These are phyloP conservation scores for Heliamphora exappendiculata DNA, from an alignment of 148 eudicot genomes.

Conservation along the genomic window DNA sequence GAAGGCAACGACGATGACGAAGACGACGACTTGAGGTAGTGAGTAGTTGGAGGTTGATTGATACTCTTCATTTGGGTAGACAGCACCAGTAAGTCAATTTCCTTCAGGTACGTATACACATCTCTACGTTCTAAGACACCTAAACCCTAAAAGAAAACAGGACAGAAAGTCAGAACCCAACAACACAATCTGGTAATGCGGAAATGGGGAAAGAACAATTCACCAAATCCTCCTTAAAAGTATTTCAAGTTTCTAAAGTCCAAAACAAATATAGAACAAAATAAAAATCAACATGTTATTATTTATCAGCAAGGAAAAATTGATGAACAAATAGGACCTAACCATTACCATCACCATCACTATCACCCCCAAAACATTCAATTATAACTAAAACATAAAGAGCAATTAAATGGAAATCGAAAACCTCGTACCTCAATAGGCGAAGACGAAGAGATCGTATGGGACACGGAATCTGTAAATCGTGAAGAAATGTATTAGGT, in stretches of 20 bases:
- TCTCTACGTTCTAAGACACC: neutral
- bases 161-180: neutral
- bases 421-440: constrained; percentile 12
- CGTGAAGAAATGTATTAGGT: neutral
- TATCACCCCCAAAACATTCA: too few species aligned
- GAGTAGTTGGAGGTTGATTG: too few species aligned
- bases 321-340: neutral
- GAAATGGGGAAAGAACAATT: neutral
- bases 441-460: neutral
- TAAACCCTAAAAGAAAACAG: neutral
- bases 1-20: too few species aligned
- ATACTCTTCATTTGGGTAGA: too few species aligned
- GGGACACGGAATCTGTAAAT: constrained; percentile 17
- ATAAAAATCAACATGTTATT: neutral
- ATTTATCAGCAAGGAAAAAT: neutral
- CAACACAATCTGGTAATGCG: neutral
- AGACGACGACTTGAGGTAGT: too few species aligned
- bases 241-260: neutral
- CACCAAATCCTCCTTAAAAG: neutral
- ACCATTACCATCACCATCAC: neutral
- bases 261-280: neutral
- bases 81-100: too few species aligned
- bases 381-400: neutral
- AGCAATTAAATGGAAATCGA: neutral
- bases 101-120: neutral